Evolutionary conservation across 176 grass and related monocot genomes (phyloP).

Genomic region (Cymbopogon citratus): DNA sequence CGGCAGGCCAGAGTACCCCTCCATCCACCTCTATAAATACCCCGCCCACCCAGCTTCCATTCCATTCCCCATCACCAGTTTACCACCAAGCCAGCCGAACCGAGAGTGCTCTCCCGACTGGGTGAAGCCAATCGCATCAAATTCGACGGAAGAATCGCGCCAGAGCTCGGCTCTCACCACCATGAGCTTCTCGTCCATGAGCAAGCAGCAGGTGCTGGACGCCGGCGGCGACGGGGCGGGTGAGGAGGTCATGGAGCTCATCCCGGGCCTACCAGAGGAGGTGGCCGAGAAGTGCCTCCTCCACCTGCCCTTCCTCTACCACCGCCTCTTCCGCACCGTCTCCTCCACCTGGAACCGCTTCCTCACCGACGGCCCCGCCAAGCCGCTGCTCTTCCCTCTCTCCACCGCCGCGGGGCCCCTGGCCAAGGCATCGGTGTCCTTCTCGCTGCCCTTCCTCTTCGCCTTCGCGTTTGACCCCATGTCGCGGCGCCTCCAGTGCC

Average conservation of each 20-base stretch:
- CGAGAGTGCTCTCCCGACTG: not conserved
- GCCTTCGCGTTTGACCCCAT: constrained; percentile 70
- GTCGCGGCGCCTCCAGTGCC: constrained; percentile 87
- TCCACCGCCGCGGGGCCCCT: not conserved
- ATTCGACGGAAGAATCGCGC: not conserved
- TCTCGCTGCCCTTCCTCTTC: constrained; percentile 70
- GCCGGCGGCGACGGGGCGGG: not conserved
- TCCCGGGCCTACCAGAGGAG: constrained; percentile 86
- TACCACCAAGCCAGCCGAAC: not conserved
- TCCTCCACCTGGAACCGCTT: constrained; percentile 86
- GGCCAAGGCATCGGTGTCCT: not conserved
- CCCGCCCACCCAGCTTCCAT: not conserved
- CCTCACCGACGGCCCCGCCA: constrained; percentile 48
- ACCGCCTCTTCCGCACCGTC: constrained; percentile 77
- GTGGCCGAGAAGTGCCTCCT: constrained; percentile 98
- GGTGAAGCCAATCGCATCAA: not conserved
- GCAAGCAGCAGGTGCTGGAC: constrained; percentile 45
- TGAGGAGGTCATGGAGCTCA: constrained; percentile 49
- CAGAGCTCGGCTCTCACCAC: not conserved
- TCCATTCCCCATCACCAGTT: not conserved
- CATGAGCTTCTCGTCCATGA: constrained; percentile 42
- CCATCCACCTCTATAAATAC: constrained; percentile 38
- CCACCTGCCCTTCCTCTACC: constrained; percentile 97
- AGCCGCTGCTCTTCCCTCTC: constrained; percentile 13
- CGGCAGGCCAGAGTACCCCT: not conserved